A percentile compares a stretch with the other conserved stretches of the same genome.
Evolutionary conservation across 345 rosid species (phyloP).

Genomic region (Salix caprea): DNA sequence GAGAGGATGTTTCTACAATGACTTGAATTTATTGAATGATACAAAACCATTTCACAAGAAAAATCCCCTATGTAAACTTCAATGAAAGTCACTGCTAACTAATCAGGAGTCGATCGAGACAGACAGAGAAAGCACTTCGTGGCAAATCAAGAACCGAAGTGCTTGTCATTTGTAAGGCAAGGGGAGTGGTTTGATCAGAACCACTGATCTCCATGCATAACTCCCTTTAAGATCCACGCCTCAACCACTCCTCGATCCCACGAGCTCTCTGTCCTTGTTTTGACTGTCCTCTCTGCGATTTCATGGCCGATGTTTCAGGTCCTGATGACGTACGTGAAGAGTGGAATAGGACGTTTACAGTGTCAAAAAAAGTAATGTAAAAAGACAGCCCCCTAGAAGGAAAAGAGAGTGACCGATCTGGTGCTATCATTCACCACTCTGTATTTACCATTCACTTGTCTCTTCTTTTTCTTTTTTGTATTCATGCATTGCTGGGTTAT

Average conservation of each 20-base stretch:
- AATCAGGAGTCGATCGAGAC: background rate
- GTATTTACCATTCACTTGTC: background rate
- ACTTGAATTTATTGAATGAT: background rate
- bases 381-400: background rate
- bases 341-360: slow-evolving; percentile 18
- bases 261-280: background rate
- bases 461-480: background rate
- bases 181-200: background rate
- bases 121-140: background rate
- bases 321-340: slow-evolving; percentile 15
- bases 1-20: background rate
- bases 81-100: no score
- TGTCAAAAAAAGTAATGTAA: background rate
- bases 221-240: background rate
- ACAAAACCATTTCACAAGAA: background rate
- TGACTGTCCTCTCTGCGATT: slow-evolving; percentile 21
- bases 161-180: background rate
- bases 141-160: background rate
- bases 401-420: background rate
- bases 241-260: background rate
- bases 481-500: background rate
- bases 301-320: slow-evolving; percentile 29
- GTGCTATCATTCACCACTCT: background rate
- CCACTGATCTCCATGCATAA: slow-evolving; percentile 13
- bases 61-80: no score